Conservation (phyloP, 768 basidiomycete genomes). For the Leccinum arenicola region DNA sequence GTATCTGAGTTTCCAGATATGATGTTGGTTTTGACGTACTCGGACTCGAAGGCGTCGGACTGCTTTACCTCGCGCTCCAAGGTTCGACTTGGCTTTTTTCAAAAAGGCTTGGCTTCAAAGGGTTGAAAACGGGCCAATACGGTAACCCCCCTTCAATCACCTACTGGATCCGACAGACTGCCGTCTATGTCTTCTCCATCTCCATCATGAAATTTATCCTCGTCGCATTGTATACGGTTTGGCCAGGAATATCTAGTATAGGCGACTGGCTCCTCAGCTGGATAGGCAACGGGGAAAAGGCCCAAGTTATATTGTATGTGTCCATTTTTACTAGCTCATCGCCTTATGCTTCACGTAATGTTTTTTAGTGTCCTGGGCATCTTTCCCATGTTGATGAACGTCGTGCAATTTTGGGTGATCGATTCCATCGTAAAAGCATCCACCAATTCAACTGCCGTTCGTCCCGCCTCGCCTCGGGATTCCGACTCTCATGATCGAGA, state of each 20-base stretch:
- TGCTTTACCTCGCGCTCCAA: slow-evolving; percentile 75
- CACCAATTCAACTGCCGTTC: slow-evolving; percentile 36
- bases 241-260: slow-evolving; percentile 67
- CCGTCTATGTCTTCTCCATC: slow-evolving; percentile 78
- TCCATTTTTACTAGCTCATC: background rate
- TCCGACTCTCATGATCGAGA: slow-evolving; percentile 47
- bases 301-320: slow-evolving; percentile 81
- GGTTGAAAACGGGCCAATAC: slow-evolving; percentile 85
- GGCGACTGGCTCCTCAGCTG: slow-evolving; percentile 88
- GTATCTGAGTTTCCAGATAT: slow-evolving; percentile 21
- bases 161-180: slow-evolving; percentile 75
- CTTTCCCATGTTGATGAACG: slow-evolving; percentile 86
- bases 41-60: slow-evolving; percentile 56
- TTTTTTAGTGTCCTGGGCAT: slow-evolving; percentile 76
- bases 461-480: slow-evolving; percentile 37
- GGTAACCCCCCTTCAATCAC: slow-evolving; percentile 75
- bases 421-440: slow-evolving; percentile 89
- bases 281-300: slow-evolving; percentile 60
- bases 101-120: slow-evolving; percentile 62
- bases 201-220: slow-evolving; percentile 91
- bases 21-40: slow-evolving; percentile 6
- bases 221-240: slow-evolving; percentile 66
- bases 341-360: slow-evolving; percentile 6
- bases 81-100: slow-evolving; percentile 61
- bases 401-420: slow-evolving; percentile 93